Conservation (phyloP, 2,329 filamentous ascomycete genomes). For the Hypoxylon sp. region DNA sequence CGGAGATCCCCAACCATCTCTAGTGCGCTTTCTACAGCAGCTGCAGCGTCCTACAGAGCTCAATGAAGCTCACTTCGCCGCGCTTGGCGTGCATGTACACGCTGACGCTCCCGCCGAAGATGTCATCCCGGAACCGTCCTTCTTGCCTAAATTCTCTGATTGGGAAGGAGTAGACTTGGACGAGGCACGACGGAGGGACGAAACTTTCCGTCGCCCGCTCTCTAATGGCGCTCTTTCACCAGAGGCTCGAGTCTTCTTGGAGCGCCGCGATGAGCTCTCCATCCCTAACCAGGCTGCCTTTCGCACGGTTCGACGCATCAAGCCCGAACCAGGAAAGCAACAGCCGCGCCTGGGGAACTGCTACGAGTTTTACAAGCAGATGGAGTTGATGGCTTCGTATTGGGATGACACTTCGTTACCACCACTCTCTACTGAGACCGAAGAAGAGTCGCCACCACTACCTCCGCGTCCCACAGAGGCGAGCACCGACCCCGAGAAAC, state of each 20-base stretch:
- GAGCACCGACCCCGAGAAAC: constrained; percentile 41
- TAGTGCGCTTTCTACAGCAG: constrained; percentile 67
- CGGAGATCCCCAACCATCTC: constrained; percentile 52
- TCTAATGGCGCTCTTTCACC: constrained; percentile 70
- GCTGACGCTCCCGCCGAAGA: constrained; percentile 64
- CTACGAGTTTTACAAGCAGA: constrained; percentile 76
- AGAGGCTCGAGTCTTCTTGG: constrained; percentile 70
- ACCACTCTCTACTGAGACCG: constrained; percentile 36
- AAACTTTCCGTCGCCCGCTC: constrained; percentile 64
- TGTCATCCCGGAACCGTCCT: constrained; percentile 68
- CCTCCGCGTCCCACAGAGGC: constrained; percentile 37
- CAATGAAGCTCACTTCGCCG: constrained; percentile 66
- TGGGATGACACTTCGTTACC: constrained; percentile 73
- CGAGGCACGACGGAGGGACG: constrained; percentile 65
- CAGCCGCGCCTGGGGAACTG: constrained; percentile 72
- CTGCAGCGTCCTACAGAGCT: constrained; percentile 69
- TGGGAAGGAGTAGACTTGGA: constrained; percentile 68
- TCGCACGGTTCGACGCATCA: constrained; percentile 72
- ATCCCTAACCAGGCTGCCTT: constrained; percentile 72
- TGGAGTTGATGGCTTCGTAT: constrained; percentile 71
- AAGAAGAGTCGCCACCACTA: constrained; percentile 26
- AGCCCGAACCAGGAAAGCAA: constrained; percentile 67
- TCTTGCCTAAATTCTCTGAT: constrained; percentile 66
- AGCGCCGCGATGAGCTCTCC: constrained; percentile 71
- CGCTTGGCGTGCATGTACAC: constrained; percentile 71